Evolutionary conservation across 2,329 filamentous ascomycete species (phyloP), one percentile per base, ranked within the genome.

Genomic region (Penicillium carneum): DNA sequence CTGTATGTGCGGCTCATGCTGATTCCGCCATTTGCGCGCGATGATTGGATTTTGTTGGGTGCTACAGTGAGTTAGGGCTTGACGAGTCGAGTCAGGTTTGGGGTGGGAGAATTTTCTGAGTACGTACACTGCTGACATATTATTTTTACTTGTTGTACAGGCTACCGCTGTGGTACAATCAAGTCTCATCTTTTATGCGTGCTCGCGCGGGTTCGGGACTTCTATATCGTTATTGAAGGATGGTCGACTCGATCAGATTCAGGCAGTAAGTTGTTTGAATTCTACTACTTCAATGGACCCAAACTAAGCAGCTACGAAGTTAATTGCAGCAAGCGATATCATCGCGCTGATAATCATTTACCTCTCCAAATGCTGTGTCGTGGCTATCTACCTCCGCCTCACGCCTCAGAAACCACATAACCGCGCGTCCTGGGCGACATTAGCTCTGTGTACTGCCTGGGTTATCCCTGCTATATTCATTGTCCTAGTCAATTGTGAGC

Each of bases 321-420:
- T 73, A 29, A 47, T 77, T 36, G 79, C 77, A 57, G 69, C 74
- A 42, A 75, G 67, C 57, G 75, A 84, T 60, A 68, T 82, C n/a
- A 71, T 84, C 56, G 80, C 78, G 54, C 64, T 83, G 43, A 42
- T 80, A 34, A 73, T 76, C 1, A 63, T 82, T 20, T 81, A 78
- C 62, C 70, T 82, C 38, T 73, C 69, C 18, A 74, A 74, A 66
- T 72, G 70, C 55, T 73, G 72, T 16, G 79, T 82, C 39, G 72
- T 78, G 6, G 73, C 79, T 16, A 76, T 84, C 11, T 78, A 81
- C 55, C 70, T 81, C 20, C 80, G 81, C 5, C 71, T 84, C 16
- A 81, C 81, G 3, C 80, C 80, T 7, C 75, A 80, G 31, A 77
- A 75, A 52, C 65, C 64, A 5, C 82, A 84, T 65, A 74, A 74